Evolutionary conservation across 2,329 filamentous ascomycete species (phyloP), one percentile per base, ranked within the genome.

Genomic region (Trichoderma cornu-damae): DNA sequence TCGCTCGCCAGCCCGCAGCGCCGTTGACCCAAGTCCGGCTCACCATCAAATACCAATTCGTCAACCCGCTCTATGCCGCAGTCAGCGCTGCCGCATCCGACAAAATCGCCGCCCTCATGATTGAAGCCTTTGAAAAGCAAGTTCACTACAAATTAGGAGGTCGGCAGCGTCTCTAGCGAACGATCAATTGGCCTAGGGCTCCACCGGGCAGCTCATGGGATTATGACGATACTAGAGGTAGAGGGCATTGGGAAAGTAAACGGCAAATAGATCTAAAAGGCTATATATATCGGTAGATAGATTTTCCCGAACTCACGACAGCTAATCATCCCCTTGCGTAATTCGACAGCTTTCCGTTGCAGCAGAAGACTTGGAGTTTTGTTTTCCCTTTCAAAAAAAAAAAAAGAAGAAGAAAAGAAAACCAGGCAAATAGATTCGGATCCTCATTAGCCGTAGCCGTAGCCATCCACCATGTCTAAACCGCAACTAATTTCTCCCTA

Each of bases 71-170:
- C 57, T 95, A 96, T 74, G 86, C 85, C 40, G 84, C 88, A 18
- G 77, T 96, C 68, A 94, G 92, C 69, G 81, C 85, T 35, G 87
- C 89, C 32, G 86, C 94, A 22, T 90, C 90, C 62, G 87, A 90
- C 30, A 90, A 89, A 73, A 85, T 96, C 61, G 93, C 90, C 1
- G 85, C 84, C 3, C 79, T 88, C 62, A 96, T 99, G 91, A 88
- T 97, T 63, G 86, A 89, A 70, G 93, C 94, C 1, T 99, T 99
- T 76, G 92, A 96, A 75, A 82, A 83, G 72, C 80, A 89, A 67
- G 91, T 94, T 5, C 77, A 77, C 68, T 76, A 81, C 65, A 67
- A 66, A 52, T 60, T 73, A 6, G 63, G 57, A 6, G 16, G 12
- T 49, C 51, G 30, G 16, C 53, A 28, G 61, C 22, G 46, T 11